Base-by-base conservation (phyloP, 495 filamentous ascomycete species). In the Neurospora sp. region DNA sequence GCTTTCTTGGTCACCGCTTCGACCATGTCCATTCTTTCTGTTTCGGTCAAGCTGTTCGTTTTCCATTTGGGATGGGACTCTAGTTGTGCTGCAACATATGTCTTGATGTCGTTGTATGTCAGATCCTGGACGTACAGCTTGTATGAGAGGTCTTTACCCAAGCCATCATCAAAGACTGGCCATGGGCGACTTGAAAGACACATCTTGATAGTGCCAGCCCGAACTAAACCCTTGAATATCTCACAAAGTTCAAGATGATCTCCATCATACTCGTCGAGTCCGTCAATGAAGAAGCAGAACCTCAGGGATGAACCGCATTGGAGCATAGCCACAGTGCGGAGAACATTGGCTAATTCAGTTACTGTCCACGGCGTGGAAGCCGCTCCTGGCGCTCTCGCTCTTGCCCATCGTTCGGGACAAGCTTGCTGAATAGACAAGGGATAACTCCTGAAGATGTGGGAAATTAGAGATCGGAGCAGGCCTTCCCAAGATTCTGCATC, bases 141-240 rank as follows among this genome's bases (percentile, higher is more conserved):
- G 12, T 69, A 38, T 0, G 47, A 4, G 16, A 5, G 4, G 12
- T 70, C 47, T 6, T 47, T 20, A 0, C 76, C 77, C 53, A 87
- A 86, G 0, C 75, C 77, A 68, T 83, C 77, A 27, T 81, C 74
- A 71, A 88, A 88, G 0, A 78, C 76, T 37, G 80, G 79, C 82
- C 81, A 86, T 0, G 85, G 83, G 0, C 86, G 80, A 72, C 87
- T 88, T 18, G 86, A 85, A 3, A 86, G 72, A 71, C 87, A 89
- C 8, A 84, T 18, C 69, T 87, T 88, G 70, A 87, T 72, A 71
- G 83, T 74, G 0, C 70, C 10, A 16, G 65, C 72, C 7, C 31
- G 31, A 12, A 73, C 20, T 0, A 79, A 18, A 3, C 53, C 20
- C 1, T 27, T 4, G 1, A 78, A 4, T 0, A 70, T 22, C 2